Conservation (phyloP, 2,329 filamentous ascomycete genomes). For the Ascochyta clinopodiicola region DNA sequence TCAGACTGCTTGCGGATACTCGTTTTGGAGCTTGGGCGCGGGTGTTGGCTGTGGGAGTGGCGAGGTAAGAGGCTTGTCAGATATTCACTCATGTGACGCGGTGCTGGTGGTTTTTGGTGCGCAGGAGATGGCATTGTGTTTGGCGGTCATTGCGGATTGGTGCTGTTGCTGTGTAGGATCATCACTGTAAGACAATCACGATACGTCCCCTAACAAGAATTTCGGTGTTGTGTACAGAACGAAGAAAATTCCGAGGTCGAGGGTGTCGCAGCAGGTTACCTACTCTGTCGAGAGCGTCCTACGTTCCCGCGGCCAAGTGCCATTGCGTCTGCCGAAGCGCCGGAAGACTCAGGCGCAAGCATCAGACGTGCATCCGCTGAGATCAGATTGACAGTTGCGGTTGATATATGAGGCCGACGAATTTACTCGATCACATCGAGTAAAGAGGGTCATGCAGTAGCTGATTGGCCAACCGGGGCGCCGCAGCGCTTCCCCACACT, state of each 20-base stretch:
- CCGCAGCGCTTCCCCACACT: conserved; percentile 30
- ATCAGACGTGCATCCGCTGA: conserved; percentile 8
- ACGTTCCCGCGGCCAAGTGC: not conserved
- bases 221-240: not conserved
- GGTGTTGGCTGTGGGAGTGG: no score
- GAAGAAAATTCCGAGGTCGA: not conserved
- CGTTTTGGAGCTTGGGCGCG: no score
- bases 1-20: no score
- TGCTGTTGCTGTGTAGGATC: not conserved
- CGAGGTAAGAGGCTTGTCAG: no score
- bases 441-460: conserved; percentile 23
- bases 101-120: no score
- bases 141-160: no score
- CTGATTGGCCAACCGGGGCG: conserved; percentile 24
- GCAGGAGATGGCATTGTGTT: no score
- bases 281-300: not conserved
- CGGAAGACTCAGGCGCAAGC: conserved; percentile 2
- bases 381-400: conserved; percentile 9
- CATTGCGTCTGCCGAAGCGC: conserved; percentile 1
- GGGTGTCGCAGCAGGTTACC: not conserved
- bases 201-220: not conserved
- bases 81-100: no score
- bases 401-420: conserved; percentile 22
- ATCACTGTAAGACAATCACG: not conserved
- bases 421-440: conserved; percentile 42